Percentiles rank a stretch among this genome's conserved stretches.
phyloP scores from a whole-genome alignment of 129 eudicot genomes.

The Ambrosia trifida region DNA sequence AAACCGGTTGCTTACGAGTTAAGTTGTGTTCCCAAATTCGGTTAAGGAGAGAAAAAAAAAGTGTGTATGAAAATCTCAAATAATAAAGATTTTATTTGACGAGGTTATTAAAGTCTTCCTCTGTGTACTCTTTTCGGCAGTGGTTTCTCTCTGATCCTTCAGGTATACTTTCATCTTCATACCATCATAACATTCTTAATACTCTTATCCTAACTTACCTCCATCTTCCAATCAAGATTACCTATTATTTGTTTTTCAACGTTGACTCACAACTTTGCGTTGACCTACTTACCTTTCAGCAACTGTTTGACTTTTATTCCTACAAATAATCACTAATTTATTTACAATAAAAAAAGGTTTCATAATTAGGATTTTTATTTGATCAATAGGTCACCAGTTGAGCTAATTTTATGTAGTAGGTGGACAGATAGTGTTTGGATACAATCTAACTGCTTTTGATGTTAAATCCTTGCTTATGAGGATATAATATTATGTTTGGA shows the following conservation, averaged over 20 bases:
- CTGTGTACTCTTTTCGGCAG: too few species aligned
- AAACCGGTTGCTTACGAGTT: too few species aligned
- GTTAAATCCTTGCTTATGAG: too few species aligned
- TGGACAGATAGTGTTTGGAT: neutral
- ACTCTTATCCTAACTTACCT: neutral
- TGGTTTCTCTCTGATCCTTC: neutral
- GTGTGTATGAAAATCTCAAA: too few species aligned
- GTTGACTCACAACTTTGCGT: neutral
- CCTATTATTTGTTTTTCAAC: neutral
- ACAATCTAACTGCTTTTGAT: too few species aligned
- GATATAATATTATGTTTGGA: neutral
- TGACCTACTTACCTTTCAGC: neutral
- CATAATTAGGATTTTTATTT: neutral
- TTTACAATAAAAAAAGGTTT: neutral
- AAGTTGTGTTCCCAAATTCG: too few species aligned
- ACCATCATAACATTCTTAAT: neutral
- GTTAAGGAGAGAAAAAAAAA: too few species aligned
- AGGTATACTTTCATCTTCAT: constrained; percentile 1
- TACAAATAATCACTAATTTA: too few species aligned
- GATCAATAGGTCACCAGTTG: neutral
- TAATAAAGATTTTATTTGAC: too few species aligned
- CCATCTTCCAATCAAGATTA: neutral
- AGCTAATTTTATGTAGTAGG: neutral
- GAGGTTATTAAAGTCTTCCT: too few species aligned
- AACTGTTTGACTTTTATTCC: too few species aligned